Conservation (phyloP, 2,329 filamentous ascomycete genomes). For the Pseudogymnoascus sp. region DNA sequence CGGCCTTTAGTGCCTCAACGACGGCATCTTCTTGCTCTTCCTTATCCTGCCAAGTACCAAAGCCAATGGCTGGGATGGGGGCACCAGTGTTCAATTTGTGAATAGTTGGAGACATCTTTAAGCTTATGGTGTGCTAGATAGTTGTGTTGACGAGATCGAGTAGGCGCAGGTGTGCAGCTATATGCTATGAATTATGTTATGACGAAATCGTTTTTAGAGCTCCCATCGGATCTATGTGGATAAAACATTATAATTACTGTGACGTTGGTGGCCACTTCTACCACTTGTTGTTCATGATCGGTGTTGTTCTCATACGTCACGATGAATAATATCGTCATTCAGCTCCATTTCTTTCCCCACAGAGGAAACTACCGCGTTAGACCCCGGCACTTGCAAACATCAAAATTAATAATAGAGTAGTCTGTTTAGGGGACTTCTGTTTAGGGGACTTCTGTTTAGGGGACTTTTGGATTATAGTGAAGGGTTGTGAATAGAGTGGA, state of each 20-base stretch:
- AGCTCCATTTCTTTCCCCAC: neutral
- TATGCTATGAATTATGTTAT: neutral
- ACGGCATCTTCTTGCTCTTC: constrained; percentile 38
- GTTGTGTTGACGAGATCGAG: neutral
- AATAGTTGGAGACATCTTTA: constrained; percentile 15
- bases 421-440: neutral
- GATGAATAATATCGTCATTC: constrained; percentile 1
- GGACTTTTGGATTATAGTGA: neutral
- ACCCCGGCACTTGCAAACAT: neutral
- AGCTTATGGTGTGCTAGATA: neutral
- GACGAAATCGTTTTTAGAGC: neutral
- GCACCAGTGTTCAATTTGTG: constrained; percentile 36
- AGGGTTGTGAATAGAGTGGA: neutral
- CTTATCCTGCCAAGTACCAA: constrained; percentile 37
- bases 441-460: neutral
- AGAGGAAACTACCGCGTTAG: neutral
- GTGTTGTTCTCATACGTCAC: constrained; percentile 2
- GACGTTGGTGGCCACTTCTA: neutral
- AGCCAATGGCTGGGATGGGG: constrained; percentile 34
- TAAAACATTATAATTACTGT: neutral
- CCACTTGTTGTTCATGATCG: neutral
- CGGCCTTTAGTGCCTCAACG: constrained; percentile 36
- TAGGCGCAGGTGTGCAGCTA: neutral
- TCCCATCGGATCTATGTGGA: neutral
- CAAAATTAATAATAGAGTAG: neutral